Evolutionary conservation across 2,329 filamentous ascomycete species (phyloP), one percentile per base, ranked within the genome.

Genomic region (Trichoderma sp.): DNA sequence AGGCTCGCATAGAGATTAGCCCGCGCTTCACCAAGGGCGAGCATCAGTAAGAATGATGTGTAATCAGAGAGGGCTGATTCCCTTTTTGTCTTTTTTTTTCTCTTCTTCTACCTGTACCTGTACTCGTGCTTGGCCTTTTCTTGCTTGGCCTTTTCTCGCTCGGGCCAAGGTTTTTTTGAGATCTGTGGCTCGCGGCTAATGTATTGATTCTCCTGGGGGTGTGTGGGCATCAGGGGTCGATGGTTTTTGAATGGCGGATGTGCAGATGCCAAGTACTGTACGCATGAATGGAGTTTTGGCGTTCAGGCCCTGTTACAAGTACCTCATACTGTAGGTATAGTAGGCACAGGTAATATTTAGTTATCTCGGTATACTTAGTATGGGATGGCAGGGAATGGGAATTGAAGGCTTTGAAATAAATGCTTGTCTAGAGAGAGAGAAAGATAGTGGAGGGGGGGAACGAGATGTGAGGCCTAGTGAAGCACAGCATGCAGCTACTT

Each of bases 1-100:
- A 91, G 28, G 93, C 92, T 79, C 87, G 90, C 73, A 78, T 88
- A 36, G 78, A 83, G 53, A 83, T 88, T 75, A 81, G 82, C 80
- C 92, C 84, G 76, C 82, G 83, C 39, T 83, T 84, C 58, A 75
- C 75, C n/a, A 59, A 74, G 11, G 74, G 73, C 23, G 71, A 71
- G 47, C 53, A 57, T 58, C 62, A 72, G 28, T 70, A 64, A 57
- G 9, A 34, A 20, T n/a, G 32, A 20, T 58, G 50, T 9, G 8
- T 28, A 43, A 28, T 28, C 6, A 32, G 50, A 28, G 13, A 28
- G 15, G 17, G 39, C 17, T 1, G 13, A 36, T 26, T 26, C 13
- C 30, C 15, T 15, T 4, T 53, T 9, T 13, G 6, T n/a, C 11
- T 34, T 53, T 23, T 53, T 13, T 6, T 12, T 43, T 2, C 30